Base-by-base conservation (phyloP, 1,284 basidiomycete genomes). In the Malassezia dermatis region DNA sequence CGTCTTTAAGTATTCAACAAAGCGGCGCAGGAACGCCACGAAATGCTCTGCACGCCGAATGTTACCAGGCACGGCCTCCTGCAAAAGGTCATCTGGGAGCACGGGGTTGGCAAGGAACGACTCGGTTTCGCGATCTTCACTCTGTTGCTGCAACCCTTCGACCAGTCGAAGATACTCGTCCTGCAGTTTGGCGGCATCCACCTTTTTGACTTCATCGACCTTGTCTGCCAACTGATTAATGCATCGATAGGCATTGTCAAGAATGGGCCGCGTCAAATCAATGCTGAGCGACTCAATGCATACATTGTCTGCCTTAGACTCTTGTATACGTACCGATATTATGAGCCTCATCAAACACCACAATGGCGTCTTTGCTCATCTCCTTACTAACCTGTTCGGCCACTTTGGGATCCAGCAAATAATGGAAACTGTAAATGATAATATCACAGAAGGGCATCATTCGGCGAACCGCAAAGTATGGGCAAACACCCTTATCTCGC, bases 11-110 rank as follows among this genome's bases (percentile, higher is more conserved):
- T 99, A 99, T 77, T 99, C 94, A 40, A 98, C 89, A 71, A 99
- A 95, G 40, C 94, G 84, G 75, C 93, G 95, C 59, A 99, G 77
- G 78, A 99, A 99, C 1, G 94, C 93, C 17, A 96, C 88, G 72
- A 99, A 99, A 77, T 99, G 94, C 73, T 98, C 94, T 0, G 94
- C 94, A 72, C 96, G 91, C 45, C 94, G 82, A 60, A 99, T 99
- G 71, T 98, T 98, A 19, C 94, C 94, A 15, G 94, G 94, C 35
- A 99, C 82, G 3, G 94, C 94, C 76, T 98, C 94, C 57, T 85
- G 84, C 40, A 99, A 79, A 51, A 99, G 81, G 75, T 99, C 94
- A 59, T 91, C 88, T 4, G 94, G 93, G 7, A 99, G 79, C 12
- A 93, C 90, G 30, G 94, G 93, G 76, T 89, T 96, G 4, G 88